phyloP scores from a whole-genome alignment of 208 protist species.

The Herpetomonas tarakana region DNA sequence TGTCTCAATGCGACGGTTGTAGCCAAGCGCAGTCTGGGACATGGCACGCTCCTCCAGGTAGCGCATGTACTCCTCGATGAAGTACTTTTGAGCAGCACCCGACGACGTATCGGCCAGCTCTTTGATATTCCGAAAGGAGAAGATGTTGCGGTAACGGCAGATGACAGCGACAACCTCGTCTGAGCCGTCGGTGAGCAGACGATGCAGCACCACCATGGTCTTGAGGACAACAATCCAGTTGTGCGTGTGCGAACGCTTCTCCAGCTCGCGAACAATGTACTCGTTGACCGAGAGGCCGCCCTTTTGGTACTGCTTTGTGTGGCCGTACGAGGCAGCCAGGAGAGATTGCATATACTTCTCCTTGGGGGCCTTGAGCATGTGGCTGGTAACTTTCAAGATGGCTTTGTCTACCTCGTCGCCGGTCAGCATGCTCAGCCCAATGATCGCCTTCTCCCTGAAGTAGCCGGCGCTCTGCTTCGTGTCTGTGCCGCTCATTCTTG shows the following conservation, averaged over 20 bases:
- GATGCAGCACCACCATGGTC: slow-evolving; percentile 70
- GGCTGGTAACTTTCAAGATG: slow-evolving; percentile 82
- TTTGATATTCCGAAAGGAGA: slow-evolving; percentile 45
- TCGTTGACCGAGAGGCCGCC: slow-evolving; percentile 26
- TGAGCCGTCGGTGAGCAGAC: slow-evolving; percentile 61
- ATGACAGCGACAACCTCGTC: slow-evolving; percentile 52
- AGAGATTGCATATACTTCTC: slow-evolving; percentile 83
- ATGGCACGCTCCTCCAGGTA: slow-evolving; percentile 54
- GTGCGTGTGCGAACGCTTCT: slow-evolving; percentile 73
- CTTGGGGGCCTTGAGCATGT: slow-evolving; percentile 82
- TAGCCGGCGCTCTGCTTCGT: slow-evolving; percentile 76
- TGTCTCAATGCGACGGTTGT: slow-evolving; percentile 40
- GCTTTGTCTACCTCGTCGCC: slow-evolving; percentile 67
- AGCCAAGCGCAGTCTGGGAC: slow-evolving; percentile 31
- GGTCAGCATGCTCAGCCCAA: slow-evolving; percentile 60
- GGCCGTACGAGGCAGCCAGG: slow-evolving; percentile 60
- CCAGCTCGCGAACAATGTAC: slow-evolving; percentile 73
- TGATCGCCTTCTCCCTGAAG: slow-evolving; percentile 76
- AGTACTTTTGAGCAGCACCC: slow-evolving; percentile 39
- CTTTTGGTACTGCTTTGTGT: slow-evolving; percentile 23
- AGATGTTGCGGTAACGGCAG: slow-evolving; percentile 44
- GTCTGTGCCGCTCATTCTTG: slow-evolving; percentile 39
- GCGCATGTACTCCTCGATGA: slow-evolving; percentile 63
- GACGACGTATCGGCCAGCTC: slow-evolving; percentile 43
- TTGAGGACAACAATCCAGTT: slow-evolving; percentile 88